phyloP scores from a whole-genome alignment of 129 eudicot species.

The Flaveria linearis region DNA sequence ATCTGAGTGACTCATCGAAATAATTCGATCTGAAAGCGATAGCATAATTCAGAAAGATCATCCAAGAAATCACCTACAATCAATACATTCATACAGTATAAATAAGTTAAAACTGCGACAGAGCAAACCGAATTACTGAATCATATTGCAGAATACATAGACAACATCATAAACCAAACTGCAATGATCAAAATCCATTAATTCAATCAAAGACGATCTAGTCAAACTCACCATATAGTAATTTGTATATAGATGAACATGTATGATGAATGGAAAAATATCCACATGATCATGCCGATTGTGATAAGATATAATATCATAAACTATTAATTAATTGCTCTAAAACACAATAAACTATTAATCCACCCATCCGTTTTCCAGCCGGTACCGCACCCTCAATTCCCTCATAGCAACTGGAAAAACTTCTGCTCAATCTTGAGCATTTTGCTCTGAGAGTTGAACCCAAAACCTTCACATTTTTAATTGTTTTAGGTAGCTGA shows the following conservation, averaged over 20 bases:
- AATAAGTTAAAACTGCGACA: background rate
- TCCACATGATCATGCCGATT: conserved; percentile 2
- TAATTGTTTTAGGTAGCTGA: too few species aligned
- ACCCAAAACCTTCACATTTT: too few species aligned
- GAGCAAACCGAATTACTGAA: background rate
- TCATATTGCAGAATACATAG: background rate
- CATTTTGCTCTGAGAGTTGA: background rate
- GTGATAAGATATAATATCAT: background rate
- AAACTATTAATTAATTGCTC: background rate
- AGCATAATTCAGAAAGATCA: too few species aligned
- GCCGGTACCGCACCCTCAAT: too few species aligned
- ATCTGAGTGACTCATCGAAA: too few species aligned
- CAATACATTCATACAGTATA: too few species aligned
- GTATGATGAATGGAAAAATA: background rate
- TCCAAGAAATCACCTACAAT: too few species aligned
- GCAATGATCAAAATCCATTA: too few species aligned
- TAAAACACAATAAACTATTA: background rate
- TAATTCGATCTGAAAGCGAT: too few species aligned
- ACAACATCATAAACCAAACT: background rate
- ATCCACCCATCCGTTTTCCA: too few species aligned
- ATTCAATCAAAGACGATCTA: background rate
- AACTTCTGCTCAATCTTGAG: too few species aligned
- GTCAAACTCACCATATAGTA: background rate
- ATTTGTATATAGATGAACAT: background rate
- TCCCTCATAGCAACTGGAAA: too few species aligned